Evolutionary conservation across 139 green algal species (phyloP), one percentile per base, ranked within the genome.

Genomic region (Haematococcus lacustris): DNA sequence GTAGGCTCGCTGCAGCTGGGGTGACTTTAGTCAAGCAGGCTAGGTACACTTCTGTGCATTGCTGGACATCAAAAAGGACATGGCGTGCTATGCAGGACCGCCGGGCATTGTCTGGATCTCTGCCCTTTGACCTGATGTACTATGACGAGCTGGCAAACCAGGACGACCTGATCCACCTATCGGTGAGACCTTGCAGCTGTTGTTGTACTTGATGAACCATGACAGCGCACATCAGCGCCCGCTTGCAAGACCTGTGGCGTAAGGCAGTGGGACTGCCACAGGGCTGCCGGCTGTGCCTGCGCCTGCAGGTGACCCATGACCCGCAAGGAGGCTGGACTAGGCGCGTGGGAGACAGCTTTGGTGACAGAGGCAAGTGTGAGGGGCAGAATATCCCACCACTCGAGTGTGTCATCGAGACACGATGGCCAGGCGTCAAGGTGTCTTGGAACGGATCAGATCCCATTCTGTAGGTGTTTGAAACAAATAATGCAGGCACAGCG

Each of bases 331-430:
- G 79, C 71, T 82, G 76, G 79, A 73, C 73, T 3, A 70, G 47
- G 2, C 66, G 41, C 0, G 37, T 79, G 50, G 81, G 76, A 21
- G 62, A 76, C 38, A 75, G 66, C 7, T 70, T 80, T 38, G 78
- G 69, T 25, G 80, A 88, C 62, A 50, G 78, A 5, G 80, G 81
- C 34, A 80, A 71, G 68, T 87, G 83, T 51, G 76, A 88, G 72
- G 86, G 80, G 1, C 76, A 81, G 39, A 81, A 81, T 39, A 84
- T 86, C 50, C 80, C 84, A 25, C 84, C 84, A 1, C 70, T 91
- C 30, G 86, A 91, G 75, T 88, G 80, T 73, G 86, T 91, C 0
- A 87, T 91, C 41, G 80, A 91, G 78, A 91, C 87, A 5, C 80
- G 74, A 47, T 91, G 87, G 84, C 75, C 75, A 28, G 78, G 78